Percentiles rank a stretch among this genome's conserved stretches.
Evolutionary conservation across 116 monocot species (phyloP).

Genomic region (Zostera marina): DNA sequence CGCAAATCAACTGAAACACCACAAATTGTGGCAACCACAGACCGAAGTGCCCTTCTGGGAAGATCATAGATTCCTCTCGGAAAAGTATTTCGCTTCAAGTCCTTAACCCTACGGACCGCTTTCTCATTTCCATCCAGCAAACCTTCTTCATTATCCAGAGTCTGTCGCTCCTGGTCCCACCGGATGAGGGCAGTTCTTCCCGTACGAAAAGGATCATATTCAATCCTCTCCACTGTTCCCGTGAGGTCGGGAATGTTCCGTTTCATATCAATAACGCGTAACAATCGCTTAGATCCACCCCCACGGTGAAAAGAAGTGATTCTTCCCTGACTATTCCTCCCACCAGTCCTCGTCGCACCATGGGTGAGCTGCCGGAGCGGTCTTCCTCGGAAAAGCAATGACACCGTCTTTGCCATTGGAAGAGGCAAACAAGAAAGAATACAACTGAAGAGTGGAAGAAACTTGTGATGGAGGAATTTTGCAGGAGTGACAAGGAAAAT

Average conservation of each 20-base stretch:
- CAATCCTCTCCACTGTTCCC: conserved; percentile 19
- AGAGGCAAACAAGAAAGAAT: too few relatives aligned
- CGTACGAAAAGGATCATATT: conserved; percentile 19
- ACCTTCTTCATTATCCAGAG: neutral
- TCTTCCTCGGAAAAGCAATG: conserved; percentile 7
- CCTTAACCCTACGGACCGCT: neutral
- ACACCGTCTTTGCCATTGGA: conserved; percentile 2
- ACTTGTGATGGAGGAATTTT: too few relatives aligned
- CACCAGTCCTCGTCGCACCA: conserved; percentile 13
- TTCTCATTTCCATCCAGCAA: neutral
- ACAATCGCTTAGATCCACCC: conserved; percentile 10
- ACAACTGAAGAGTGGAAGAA: too few relatives aligned
- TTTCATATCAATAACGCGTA: conserved; percentile 16
- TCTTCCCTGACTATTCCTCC: conserved; percentile 16
- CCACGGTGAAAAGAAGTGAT: conserved; percentile 23
- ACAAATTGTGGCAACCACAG: conserved; percentile 7
- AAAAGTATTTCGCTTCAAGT: neutral
- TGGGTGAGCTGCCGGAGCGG: conserved; percentile 12
- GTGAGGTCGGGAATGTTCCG: conserved; percentile 5
- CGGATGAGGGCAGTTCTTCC: conserved; percentile 15
- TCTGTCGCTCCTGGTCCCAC: conserved; percentile 9
- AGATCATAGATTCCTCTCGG: conserved; percentile 8
- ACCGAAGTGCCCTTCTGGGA: neutral
- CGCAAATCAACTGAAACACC: conserved; percentile 3
- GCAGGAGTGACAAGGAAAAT: too few relatives aligned